phyloP scores from a whole-genome alignment of 805 yeast genomes.

The Clavispora vitiphila region DNA sequence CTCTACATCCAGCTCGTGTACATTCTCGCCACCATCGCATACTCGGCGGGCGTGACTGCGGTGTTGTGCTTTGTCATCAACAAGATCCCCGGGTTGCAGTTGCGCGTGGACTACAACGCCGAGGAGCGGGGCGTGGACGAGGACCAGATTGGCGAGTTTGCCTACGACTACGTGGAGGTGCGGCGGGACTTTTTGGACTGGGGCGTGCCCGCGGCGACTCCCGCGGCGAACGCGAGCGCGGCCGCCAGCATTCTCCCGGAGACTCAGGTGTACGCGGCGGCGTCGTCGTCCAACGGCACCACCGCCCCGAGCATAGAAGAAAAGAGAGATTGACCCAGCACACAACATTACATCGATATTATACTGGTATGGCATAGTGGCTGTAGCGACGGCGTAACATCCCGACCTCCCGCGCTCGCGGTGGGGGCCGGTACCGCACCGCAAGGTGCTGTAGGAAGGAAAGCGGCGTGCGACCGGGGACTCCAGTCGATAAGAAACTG shows the following conservation, averaged over 20 bases:
- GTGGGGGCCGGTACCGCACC: no score
- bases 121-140: constrained; percentile 92
- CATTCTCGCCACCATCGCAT: constrained; percentile 68
- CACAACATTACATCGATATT: no score
- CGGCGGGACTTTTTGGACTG: constrained; percentile 79
- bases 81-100: constrained; percentile 72
- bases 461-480: no score
- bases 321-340: constrained; percentile 1
- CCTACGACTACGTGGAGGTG: constrained; percentile 97
- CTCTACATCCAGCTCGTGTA: constrained; percentile 86
- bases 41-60: constrained; percentile 71
- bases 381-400: no score
- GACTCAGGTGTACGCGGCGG: constrained; percentile 8
- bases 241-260: constrained; percentile 6
- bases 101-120: constrained; percentile 78
- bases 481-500: no score
- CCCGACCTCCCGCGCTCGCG: no score
- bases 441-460: no score
- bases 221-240: constrained; percentile 5
- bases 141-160: constrained; percentile 96
- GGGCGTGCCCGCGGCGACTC: constrained; percentile 22
- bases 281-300: constrained; percentile 4
- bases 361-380: constrained; percentile 1
- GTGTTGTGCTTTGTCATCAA: constrained; percentile 69
- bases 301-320: not conserved